phyloP scores from a whole-genome alignment of 176 grass and related monocot genomes.

The barley (Hordeum vulgare) region MorexV3_pseudomolecules_assembly NC_058520.1:254574586-254575085 shows the following conservation, averaged over 20 bases:
- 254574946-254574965: slow-evolving; percentile 28
- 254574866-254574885: slow-evolving; percentile 77
- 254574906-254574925: slow-evolving; percentile 23
- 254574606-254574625: too few relatives aligned
- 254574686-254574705: too few relatives aligned
- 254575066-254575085: slow-evolving; percentile 45
- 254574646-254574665: too few relatives aligned
- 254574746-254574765: too few relatives aligned
- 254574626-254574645: too few relatives aligned
- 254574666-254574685: too few relatives aligned
- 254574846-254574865: slow-evolving; percentile 52
- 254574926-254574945: not conserved
- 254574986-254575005: slow-evolving; percentile 65
- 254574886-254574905: slow-evolving; percentile 75
- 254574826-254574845: slow-evolving; percentile 98
- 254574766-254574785: too few relatives aligned
- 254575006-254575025: slow-evolving; percentile 14
- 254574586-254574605: too few relatives aligned
- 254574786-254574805: too few relatives aligned
- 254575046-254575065: slow-evolving; percentile 49
- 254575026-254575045: slow-evolving; percentile 41
- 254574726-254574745: too few relatives aligned
- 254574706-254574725: too few relatives aligned
- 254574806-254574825: too few relatives aligned
- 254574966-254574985: slow-evolving; percentile 64